Conservation (phyloP, 1,284 basidiomycete species). For the Nidula niveotomentosa region DNA sequence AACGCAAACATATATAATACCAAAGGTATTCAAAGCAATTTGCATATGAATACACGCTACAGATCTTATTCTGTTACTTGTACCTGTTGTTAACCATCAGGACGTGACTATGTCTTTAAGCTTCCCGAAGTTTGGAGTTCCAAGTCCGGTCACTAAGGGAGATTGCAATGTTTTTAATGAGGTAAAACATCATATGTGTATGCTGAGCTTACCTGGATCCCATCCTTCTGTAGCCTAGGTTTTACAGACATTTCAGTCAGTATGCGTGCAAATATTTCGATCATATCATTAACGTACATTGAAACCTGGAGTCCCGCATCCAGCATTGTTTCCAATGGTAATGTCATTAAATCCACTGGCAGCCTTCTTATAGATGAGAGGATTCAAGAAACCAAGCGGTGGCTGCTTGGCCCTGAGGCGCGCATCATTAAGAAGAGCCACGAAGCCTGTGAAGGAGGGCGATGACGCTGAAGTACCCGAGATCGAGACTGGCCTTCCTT, state of each 20-base stretch:
- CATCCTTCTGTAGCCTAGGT: slow-evolving; percentile 36
- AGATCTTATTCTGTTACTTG: too few species aligned
- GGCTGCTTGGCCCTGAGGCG: slow-evolving; percentile 2
- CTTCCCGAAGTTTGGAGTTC: slow-evolving; percentile 45
- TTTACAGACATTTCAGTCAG: background rate
- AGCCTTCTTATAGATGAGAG: slow-evolving; percentile 18
- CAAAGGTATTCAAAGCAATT: too few species aligned
- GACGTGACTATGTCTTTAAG: slow-evolving; percentile 12
- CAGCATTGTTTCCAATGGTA: slow-evolving; percentile 49
- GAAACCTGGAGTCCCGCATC: slow-evolving; percentile 54
- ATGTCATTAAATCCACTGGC: slow-evolving; percentile 54
- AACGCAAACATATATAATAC: too few species aligned
- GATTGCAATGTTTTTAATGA: background rate
- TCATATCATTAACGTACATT: slow-evolving; percentile 29
- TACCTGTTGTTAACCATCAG: background rate
- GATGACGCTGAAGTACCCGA: slow-evolving; percentile 54
- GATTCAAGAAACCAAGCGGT: slow-evolving; percentile 53
- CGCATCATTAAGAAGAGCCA: slow-evolving; percentile 27
- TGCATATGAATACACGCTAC: too few species aligned
- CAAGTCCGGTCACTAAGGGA: slow-evolving; percentile 43
- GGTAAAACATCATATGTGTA: background rate
- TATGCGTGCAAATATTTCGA: background rate
- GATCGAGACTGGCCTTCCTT: slow-evolving; percentile 26
- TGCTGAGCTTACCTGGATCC: slow-evolving; percentile 33
- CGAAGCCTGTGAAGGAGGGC: slow-evolving; percentile 45